These are phyloP conservation scores for Plasmodium knowlesi DNA, from an alignment of 169 alveolate species.

Conservation along the genomic window DNA sequence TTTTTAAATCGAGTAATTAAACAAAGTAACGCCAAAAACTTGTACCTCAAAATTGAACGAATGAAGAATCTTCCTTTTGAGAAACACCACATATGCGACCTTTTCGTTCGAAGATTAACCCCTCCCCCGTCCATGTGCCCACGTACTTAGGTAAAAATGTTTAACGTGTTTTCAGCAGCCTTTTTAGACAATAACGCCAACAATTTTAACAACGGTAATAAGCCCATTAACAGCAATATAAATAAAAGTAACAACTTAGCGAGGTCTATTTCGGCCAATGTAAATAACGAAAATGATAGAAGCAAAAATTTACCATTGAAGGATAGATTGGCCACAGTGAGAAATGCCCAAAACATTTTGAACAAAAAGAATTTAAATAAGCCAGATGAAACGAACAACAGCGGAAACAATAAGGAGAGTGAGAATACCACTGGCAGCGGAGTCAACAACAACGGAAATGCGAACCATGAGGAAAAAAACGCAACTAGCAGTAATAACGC, in stretches of 20 bases:
- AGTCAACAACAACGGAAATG: neutral
- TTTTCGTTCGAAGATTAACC: neutral
- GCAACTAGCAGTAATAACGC: neutral
- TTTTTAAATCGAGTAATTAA: neutral
- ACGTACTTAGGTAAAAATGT: slow-evolving; percentile 46
- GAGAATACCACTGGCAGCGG: neutral
- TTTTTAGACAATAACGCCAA: slow-evolving; percentile 42
- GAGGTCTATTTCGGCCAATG: slow-evolving; percentile 47
- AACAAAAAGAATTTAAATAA: slow-evolving; percentile 62
- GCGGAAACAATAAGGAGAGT: neutral
- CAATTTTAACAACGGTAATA: slow-evolving; percentile 24
- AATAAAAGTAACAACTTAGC: slow-evolving; percentile 34
- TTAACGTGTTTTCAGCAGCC: slow-evolving; percentile 75
- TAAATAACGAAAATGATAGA: slow-evolving; percentile 68
- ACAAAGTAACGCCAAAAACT: neutral
- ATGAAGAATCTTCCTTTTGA: neutral
- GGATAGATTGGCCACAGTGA: slow-evolving; percentile 71
- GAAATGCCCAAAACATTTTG: slow-evolving; percentile 66
- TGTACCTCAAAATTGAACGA: neutral
- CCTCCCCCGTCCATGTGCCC: slow-evolving; percentile 1
- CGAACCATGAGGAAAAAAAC: slow-evolving; percentile 14
- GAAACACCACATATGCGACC: neutral
- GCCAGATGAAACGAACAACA: slow-evolving; percentile 32
- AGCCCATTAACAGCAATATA: slow-evolving; percentile 50
- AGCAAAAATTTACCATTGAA: slow-evolving; percentile 59